Evolutionary conservation across 352 stramenopile species (phyloP).

Genomic region (Phytophthora melonis): DNA sequence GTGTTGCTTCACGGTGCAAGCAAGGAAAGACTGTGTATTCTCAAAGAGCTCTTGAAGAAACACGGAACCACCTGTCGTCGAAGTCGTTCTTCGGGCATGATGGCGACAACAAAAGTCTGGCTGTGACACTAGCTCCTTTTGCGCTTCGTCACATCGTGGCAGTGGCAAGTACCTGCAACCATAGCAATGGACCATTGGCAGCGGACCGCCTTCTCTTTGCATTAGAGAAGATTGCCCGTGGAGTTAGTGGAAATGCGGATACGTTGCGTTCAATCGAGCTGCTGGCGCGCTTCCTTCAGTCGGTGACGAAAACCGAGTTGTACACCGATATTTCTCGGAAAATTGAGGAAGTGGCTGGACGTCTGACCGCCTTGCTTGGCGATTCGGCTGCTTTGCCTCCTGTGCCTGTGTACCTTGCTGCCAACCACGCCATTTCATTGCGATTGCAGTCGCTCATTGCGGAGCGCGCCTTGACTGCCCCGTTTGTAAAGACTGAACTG

Average conservation of each 20-base stretch:
- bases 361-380: constrained; percentile 25
- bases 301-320: constrained; percentile 56
- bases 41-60: constrained; percentile 49
- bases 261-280: constrained; percentile 40
- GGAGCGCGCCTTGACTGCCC: constrained; percentile 10
- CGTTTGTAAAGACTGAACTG: constrained; percentile 33
- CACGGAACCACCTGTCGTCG: constrained; percentile 56
- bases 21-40: constrained; percentile 30
- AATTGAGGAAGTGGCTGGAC: constrained; percentile 29
- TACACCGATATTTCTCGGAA: constrained; percentile 44
- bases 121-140: constrained; percentile 61
- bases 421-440: constrained; percentile 61
- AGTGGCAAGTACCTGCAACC: constrained; percentile 43
- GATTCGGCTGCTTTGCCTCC: constrained; percentile 35
- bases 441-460: constrained; percentile 39
- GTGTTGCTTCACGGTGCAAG: constrained; percentile 40
- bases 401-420: constrained; percentile 55
- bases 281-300: constrained; percentile 62
- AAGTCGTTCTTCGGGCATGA: constrained; percentile 55
- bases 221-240: constrained; percentile 64
- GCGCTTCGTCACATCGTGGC: constrained; percentile 65
- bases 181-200: constrained; percentile 37
- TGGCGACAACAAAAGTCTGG: constrained; percentile 25
- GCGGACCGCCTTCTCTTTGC: constrained; percentile 64
- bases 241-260: constrained; percentile 13